These are phyloP conservation scores for Candida rishiriensis DNA, from an alignment of 805 yeast species.

Conservation along the genomic window DNA sequence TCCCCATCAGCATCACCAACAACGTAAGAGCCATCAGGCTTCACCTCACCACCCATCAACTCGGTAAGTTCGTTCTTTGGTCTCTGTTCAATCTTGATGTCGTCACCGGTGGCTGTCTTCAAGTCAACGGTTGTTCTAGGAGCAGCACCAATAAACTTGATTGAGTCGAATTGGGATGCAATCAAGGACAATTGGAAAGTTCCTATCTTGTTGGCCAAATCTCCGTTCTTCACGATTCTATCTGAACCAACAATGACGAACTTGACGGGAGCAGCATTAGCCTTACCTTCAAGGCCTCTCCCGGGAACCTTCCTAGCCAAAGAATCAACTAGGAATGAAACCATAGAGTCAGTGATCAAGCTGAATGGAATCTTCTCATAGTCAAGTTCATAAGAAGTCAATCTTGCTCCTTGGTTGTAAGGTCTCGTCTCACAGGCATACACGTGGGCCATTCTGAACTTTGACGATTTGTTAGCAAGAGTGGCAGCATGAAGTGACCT, in stretches of 20 bases:
- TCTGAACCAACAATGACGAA: slow-evolving; percentile 95
- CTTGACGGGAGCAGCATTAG: slow-evolving; percentile 60
- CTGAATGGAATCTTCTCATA: slow-evolving; percentile 87
- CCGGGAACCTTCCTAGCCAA: slow-evolving; percentile 26
- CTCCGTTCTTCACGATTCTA: slow-evolving; percentile 89
- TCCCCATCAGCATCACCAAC: slow-evolving; percentile 13
- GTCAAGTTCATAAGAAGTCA: slow-evolving; percentile 86
- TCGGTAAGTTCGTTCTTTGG: slow-evolving; percentile 75
- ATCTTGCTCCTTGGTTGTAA: slow-evolving; percentile 91
- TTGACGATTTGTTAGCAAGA: slow-evolving; percentile 17
- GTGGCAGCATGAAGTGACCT: slow-evolving; percentile 59
- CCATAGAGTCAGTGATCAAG: slow-evolving; percentile 88
- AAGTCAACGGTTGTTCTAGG: slow-evolving; percentile 88
- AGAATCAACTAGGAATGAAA: slow-evolving; percentile 63
- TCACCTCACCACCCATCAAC: slow-evolving; percentile 63
- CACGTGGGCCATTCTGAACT: slow-evolving; percentile 58
- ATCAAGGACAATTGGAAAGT: slow-evolving; percentile 82
- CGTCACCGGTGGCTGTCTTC: slow-evolving; percentile 60
- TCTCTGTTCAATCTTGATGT: slow-evolving; percentile 83
- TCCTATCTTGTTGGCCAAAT: slow-evolving; percentile 94
- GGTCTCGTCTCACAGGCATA: slow-evolving; percentile 95
- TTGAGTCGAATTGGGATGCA: slow-evolving; percentile 57
- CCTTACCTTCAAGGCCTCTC: slow-evolving; percentile 16
- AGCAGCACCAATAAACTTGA: slow-evolving; percentile 90
- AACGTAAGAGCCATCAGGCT: slow-evolving; percentile 28